phyloP scores from a whole-genome alignment of 345 rosid genomes.

The Aquilaria yunnanensis region DNA sequence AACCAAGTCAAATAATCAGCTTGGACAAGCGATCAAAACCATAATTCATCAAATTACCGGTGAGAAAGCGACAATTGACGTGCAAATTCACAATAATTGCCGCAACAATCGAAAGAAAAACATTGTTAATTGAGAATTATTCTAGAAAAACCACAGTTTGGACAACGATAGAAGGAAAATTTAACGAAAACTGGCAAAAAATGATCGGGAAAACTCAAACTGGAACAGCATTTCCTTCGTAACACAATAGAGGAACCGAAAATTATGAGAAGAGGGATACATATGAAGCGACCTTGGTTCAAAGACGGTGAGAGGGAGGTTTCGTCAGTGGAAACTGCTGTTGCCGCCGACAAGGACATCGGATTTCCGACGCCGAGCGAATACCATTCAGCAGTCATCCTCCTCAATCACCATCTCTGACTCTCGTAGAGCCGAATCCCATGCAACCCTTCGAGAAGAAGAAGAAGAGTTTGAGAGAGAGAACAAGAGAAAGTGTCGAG shows the following conservation, averaged over 20 bases:
- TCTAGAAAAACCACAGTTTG: too few species aligned
- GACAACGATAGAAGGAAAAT: neutral
- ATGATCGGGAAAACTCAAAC: too few species aligned
- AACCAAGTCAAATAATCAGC: neutral
- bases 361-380: slow-evolving; percentile 71
- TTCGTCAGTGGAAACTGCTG: slow-evolving; percentile 31
- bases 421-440: slow-evolving; percentile 2
- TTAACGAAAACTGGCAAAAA: neutral
- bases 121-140: too few species aligned
- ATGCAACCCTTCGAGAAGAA: slow-evolving; percentile 16
- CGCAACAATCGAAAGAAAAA: too few species aligned
- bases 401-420: slow-evolving; percentile 40
- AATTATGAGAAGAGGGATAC: slow-evolving; percentile 1
- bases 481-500: slow-evolving; percentile 7
- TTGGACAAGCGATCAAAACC: neutral
- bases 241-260: neutral
- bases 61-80: slow-evolving; percentile 1
- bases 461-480: slow-evolving; percentile 11
- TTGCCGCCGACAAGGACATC: slow-evolving; percentile 34
- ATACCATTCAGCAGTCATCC: slow-evolving; percentile 51
- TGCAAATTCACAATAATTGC: slow-evolving; percentile 8
- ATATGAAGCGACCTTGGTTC: slow-evolving; percentile 42
- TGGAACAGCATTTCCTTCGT: slow-evolving; percentile 1
- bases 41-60: neutral
- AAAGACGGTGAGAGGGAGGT: slow-evolving; percentile 60